Conservation (phyloP, 129 eudicot genomes). For the Tagetes erecta region DNA sequence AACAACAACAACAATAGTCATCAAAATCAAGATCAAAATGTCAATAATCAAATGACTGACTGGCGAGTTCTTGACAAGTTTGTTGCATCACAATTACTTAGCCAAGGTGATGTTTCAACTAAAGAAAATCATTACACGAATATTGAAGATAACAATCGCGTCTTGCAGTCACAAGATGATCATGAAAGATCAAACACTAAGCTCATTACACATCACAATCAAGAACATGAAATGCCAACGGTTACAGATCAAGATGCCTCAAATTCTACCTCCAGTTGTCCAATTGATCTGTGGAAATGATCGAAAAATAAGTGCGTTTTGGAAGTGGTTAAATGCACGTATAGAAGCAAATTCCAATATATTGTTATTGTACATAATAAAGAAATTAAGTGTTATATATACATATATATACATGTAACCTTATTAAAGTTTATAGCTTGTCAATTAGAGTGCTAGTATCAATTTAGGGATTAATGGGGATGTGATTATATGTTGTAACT, state of each 20-base stretch:
- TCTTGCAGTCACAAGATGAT: slow-evolving; percentile 28
- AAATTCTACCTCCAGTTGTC: slow-evolving; percentile 63
- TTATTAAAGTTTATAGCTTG: slow-evolving; percentile 48
- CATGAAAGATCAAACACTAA: slow-evolving; percentile 34
- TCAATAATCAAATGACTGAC: slow-evolving; percentile 65
- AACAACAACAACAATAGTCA: slow-evolving; percentile 28
- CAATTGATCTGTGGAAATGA: slow-evolving; percentile 81
- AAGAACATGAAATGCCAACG: slow-evolving; percentile 36
- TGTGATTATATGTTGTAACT: slow-evolving; percentile 14
- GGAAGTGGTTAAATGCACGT: slow-evolving; percentile 18
- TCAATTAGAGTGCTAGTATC: slow-evolving; percentile 25
- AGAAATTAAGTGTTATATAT: slow-evolving; percentile 33
- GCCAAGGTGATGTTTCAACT: slow-evolving; percentile 62
- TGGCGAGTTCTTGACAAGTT: slow-evolving; percentile 98
- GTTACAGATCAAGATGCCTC: slow-evolving; percentile 55
- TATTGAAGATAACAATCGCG: slow-evolving; percentile 27
- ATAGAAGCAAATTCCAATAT: slow-evolving; percentile 19
- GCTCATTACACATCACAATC: slow-evolving; percentile 41
- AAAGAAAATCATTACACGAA: slow-evolving; percentile 45
- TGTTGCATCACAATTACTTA: slow-evolving; percentile 84
- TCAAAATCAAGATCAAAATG: slow-evolving; percentile 43
- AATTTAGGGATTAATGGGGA: slow-evolving; percentile 27
- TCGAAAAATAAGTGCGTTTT: background rate
- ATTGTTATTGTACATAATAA: slow-evolving; percentile 38
- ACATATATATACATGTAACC: slow-evolving; percentile 25